Evolutionary conservation across 192 early-diverging fungal genomes (phyloP), one percentile per base, ranked within the genome.

Genomic region (Phlyctochytrium planicorne): DNA sequence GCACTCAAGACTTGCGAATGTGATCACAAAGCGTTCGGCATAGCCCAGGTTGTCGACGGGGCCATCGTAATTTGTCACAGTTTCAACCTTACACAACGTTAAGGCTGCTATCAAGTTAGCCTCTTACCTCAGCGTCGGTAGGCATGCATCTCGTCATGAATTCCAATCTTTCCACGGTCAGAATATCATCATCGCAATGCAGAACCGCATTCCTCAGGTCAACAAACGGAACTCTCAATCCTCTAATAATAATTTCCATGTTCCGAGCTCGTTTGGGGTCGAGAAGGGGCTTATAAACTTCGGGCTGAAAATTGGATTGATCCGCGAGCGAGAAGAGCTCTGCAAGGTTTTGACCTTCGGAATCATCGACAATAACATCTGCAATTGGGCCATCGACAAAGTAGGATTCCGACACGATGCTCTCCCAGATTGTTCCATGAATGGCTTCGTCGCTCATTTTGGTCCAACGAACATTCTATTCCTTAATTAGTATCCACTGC

Each of bases 11-110:
- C 75, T 55, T 40, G 67, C 61, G 23, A 84, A 59, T 17, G 66
- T 65, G 3, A 56, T 57, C 32, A 84, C 62, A 66, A 75, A 84
- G 37, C 70, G 66, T 53, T 84, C 83, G 4, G 76, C 70, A 33
- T 75, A 67, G 33, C 74, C 83, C 1, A 84, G 55, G 27, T 67
- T 53, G 24, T 65, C 61, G 20, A 66, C 24, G 52, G 75, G 61
- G 36, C 83, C 83, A 34, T 80, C 74, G 59, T 74, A 84, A 0
- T 62, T 50, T 33, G 53, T 65, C n/a, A 84, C 68, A 6, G 72
- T n/a, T n/a, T 83, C 76, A 63, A 68, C 68, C 52, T 62, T 30
- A 35, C 12, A n/a, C 20, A 62, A 53, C 17, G 0, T 56, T 27
- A 20, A 24, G 20, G 30, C 17, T 24, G 17, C 23, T 24, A 63